phyloP scores from a whole-genome alignment of 2,329 filamentous ascomycete genomes.

The Dryadomyces sulphureus region DNA sequence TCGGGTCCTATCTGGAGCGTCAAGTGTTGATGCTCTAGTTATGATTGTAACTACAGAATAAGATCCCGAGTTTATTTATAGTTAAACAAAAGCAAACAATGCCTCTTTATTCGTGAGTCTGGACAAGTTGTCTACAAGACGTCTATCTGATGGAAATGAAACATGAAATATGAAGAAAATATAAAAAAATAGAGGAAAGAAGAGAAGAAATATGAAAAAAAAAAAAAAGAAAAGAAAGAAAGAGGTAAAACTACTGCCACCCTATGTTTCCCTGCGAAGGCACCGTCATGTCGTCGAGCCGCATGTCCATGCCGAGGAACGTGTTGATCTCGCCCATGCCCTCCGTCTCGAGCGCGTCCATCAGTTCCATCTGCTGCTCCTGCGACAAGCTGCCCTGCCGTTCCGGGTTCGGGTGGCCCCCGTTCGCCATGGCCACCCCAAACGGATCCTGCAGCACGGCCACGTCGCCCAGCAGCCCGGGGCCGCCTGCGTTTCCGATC shows the following conservation, averaged over 20 bases:
- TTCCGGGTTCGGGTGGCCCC: slow-evolving; percentile 20
- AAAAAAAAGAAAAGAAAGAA: background rate
- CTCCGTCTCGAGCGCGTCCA: slow-evolving; percentile 63
- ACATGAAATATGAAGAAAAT: background rate
- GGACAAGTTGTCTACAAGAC: no score
- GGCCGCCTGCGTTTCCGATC: background rate
- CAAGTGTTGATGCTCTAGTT: background rate
- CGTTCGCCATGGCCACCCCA: slow-evolving; percentile 8
- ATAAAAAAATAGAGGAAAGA: background rate
- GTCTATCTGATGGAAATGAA: background rate
- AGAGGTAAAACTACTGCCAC: background rate
- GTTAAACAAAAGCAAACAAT: no score
- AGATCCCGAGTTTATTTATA: no score
- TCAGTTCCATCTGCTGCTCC: slow-evolving; percentile 69
- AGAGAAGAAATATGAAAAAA: no score
- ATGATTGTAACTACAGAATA: no score
- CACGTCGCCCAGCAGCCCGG: background rate
- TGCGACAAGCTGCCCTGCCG: slow-evolving; percentile 59
- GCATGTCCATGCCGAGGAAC: slow-evolving; percentile 33
- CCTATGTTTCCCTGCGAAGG: background rate
- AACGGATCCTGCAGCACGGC: slow-evolving; percentile 6
- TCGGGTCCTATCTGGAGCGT: background rate
- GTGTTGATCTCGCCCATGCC: slow-evolving; percentile 47
- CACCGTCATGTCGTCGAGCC: slow-evolving; percentile 8
- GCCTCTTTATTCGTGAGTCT: no score